Conservation (phyloP, 1,284 basidiomycete species). For the Tilletia horrida region DNA sequence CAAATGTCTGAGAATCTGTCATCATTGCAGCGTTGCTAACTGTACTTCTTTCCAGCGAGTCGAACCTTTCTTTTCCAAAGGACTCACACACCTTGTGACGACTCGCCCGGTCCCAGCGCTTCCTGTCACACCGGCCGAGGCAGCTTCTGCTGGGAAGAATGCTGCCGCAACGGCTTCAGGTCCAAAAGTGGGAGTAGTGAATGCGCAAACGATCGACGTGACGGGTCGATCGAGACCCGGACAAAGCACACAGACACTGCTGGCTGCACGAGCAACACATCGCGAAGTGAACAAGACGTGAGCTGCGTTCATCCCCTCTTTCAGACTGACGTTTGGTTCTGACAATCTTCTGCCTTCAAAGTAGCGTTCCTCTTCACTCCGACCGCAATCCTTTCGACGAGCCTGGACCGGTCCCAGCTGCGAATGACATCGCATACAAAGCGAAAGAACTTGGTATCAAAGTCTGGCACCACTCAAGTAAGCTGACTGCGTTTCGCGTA, state of each 20-base stretch:
- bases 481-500: constrained; percentile 40
- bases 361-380: constrained; percentile 40
- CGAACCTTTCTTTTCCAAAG: constrained; percentile 52
- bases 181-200: not conserved
- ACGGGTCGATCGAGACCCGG: constrained; percentile 17
- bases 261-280: not conserved
- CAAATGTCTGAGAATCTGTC: not conserved
- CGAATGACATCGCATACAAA: constrained; percentile 67
- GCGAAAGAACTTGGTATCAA: constrained; percentile 77
- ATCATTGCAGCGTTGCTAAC: not conserved
- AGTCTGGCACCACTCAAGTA: constrained; percentile 68
- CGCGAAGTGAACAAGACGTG: not conserved
- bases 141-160: constrained; percentile 17
- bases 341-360: no score
- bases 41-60: constrained; percentile 23
- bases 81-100: constrained; percentile 51
- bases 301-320: not conserved
- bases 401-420: constrained; percentile 45
- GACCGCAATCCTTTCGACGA: constrained; percentile 53
- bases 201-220: constrained; percentile 2
- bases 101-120: constrained; percentile 28
- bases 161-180: not conserved
- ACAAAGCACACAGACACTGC: constrained; percentile 10
- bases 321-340: not conserved
- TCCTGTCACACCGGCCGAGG: constrained; percentile 11